Conservation (phyloP, 164 flowering plant genomes). For the Vitis riparia region DNA sequence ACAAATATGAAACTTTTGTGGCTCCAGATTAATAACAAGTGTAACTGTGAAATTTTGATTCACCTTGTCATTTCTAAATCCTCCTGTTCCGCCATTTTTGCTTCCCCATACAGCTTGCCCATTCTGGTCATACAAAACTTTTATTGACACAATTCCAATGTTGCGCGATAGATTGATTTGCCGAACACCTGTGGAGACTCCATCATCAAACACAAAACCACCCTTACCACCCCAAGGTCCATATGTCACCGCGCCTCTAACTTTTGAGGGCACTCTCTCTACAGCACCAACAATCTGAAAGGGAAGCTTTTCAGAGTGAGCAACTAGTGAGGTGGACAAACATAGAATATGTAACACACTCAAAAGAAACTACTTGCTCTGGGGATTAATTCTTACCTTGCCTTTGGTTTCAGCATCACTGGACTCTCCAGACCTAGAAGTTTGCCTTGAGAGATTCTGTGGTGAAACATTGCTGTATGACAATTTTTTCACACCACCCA, state of each 20-base stretch:
- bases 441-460: neutral
- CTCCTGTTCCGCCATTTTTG: slow-evolving; percentile 74
- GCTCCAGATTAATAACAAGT: neutral
- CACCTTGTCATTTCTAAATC: slow-evolving; percentile 62
- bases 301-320: neutral
- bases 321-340: no score
- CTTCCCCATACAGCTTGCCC: slow-evolving; percentile 65
- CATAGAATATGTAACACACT: no score
- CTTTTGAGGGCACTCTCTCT: slow-evolving; percentile 22
- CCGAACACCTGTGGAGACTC: slow-evolving; percentile 58
- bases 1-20: neutral
- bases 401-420: neutral
- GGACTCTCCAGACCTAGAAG: neutral
- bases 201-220: slow-evolving; percentile 76
- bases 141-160: slow-evolving; percentile 53
- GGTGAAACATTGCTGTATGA: neutral
- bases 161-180: slow-evolving; percentile 62
- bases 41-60: neutral
- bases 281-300: slow-evolving; percentile 11
- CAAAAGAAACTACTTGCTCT: no score
- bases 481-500: no score
- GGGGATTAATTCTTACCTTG: slow-evolving; percentile 11
- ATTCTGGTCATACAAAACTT: slow-evolving; percentile 59
- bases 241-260: slow-evolving; percentile 36
- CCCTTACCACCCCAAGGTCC: slow-evolving; percentile 94